Conservation (phyloP, 768 basidiomycete species). For the Leccinum olivaceopallidum region DNA sequence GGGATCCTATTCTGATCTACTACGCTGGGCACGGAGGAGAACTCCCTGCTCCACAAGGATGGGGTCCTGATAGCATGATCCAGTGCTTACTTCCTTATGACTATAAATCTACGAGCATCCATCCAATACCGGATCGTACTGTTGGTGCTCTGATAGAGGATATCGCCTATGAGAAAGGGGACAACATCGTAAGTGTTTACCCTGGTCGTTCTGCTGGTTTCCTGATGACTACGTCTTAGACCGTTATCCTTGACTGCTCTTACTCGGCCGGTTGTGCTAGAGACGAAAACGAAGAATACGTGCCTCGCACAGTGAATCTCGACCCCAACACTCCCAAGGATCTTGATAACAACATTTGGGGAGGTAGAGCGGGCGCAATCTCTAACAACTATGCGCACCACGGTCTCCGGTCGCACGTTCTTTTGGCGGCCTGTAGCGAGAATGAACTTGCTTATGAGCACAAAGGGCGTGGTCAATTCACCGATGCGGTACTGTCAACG, state of each 20-base stretch:
- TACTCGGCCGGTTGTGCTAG: conserved; percentile 41
- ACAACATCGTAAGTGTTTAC: conserved; percentile 41
- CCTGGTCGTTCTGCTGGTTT: not conserved
- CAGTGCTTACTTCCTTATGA: conserved; percentile 35
- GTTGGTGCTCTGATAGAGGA: conserved; percentile 38
- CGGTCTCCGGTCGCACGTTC: conserved; percentile 39
- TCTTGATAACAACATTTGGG: too few species aligned
- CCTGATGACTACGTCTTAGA: conserved; percentile 28
- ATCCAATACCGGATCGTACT: conserved; percentile 46
- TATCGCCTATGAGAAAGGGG: conserved; percentile 39
- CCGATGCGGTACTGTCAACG: conserved; percentile 20
- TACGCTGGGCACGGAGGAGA: conserved; percentile 48
- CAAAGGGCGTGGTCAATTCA: conserved; percentile 27
- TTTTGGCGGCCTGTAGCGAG: conserved; percentile 44
- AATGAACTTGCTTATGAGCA: conserved; percentile 34
- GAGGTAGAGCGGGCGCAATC: too few species aligned
- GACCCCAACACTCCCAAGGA: too few species aligned
- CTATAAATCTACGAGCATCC: conserved; percentile 25
- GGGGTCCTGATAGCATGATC: conserved; percentile 25
- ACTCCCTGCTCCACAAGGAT: conserved; percentile 30
- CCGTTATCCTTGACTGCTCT: conserved; percentile 49
- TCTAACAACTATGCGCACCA: too few species aligned
- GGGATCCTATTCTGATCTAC: conserved; percentile 42
- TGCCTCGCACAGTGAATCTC: too few species aligned
- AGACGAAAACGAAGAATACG: too few species aligned